These are phyloP conservation scores for Cutaneotrichosporon sp. DNA, from an alignment of 1,284 basidiomycete species.

Conservation along the genomic window DNA sequence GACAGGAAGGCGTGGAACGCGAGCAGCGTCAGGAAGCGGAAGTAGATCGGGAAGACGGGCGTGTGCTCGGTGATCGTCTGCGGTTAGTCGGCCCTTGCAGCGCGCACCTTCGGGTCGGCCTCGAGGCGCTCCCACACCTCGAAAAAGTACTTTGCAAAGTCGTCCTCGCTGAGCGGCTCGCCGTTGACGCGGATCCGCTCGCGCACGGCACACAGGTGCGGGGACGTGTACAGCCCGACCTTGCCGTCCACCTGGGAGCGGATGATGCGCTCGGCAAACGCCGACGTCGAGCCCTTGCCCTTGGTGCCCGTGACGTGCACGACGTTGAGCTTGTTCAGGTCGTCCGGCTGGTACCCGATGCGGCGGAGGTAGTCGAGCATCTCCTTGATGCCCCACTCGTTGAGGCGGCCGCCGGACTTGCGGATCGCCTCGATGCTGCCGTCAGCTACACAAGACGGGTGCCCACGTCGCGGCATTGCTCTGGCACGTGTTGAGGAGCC, in stretches of 20 bases:
- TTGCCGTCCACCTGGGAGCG: conserved; percentile 36
- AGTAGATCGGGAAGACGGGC: conserved; percentile 76
- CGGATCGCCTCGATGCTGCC: conserved; percentile 72
- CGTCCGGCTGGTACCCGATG: conserved; percentile 82
- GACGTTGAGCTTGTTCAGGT: conserved; percentile 87
- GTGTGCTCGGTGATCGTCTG: conserved; percentile 59
- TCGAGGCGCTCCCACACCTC: conserved; percentile 92
- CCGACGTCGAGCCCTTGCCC: conserved; percentile 96
- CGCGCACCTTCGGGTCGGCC: conserved; percentile 63
- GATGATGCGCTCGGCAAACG: conserved; percentile 68
- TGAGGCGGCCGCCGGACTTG: conserved; percentile 70
- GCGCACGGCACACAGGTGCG: conserved; percentile 92
- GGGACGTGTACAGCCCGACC: conserved; percentile 89
- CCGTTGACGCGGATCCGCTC: conserved; percentile 96
- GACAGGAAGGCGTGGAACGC: conserved; percentile 89
- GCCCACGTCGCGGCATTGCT: conserved; percentile 78
- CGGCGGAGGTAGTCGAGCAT: conserved; percentile 86
- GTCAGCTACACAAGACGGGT: conserved; percentile 12
- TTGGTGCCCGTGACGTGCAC: conserved; percentile 98
- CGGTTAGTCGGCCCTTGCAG: background rate
- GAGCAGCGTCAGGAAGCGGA: conserved; percentile 88
- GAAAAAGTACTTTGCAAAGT: conserved; percentile 91
- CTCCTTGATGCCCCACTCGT: conserved; percentile 76
- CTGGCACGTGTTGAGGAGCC: conserved; percentile 86
- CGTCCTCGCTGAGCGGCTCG: conserved; percentile 78